Base-by-base conservation (phyloP, 2,329 filamentous ascomycete species). In the Aspergillus chevalieri region DNA sequence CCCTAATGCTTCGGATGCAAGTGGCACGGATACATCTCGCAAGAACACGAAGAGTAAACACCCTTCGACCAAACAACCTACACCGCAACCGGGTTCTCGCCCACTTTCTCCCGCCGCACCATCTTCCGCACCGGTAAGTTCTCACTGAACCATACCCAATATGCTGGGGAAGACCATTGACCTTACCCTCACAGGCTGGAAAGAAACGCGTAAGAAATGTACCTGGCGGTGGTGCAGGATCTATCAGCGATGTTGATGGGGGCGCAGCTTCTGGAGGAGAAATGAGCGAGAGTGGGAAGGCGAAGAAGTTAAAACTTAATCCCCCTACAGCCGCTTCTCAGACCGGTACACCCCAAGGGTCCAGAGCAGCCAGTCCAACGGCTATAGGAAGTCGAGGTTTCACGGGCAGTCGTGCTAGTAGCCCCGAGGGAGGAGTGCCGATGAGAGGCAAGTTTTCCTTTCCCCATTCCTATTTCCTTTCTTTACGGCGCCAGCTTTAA, bases 1-100 rank as follows among this genome's bases (percentile, higher is more conserved):
- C 14, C 89, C 91, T 3, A 86, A 91, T 56, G 78, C 87, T 28
- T 96, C 90, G 2, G 92, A 97, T 65, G 89, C 89, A 8, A 95
- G 89, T 65, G 92, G 89, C 47, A 94, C 91, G 59, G 92, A 97
- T 66, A 92, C 88, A 0, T 82, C 84, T 21, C 85, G 86, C 57
- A 90, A 93, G 72, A 89, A 88, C 74, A 81, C 80, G 65, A 82
- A 86, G 64, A 87, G 85, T 73, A 86, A 86, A 65, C 79, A 82
- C 53, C 55, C 57, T 9, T 50, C 61, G 4, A 55, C 63, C n/a
- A 17, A 41, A 12, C 67, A 67, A 44, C 51, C 61, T 19, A 56
- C 60, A 12, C 57, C 65, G 24, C 66, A 69, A 50, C 65, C 69
- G 17, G 60, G 53, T 8, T 73, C 67, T 83, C 87, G 70, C 79